Base-by-base conservation (phyloP, 345 rosid species). In the Moricandia moricandioides region DNA sequence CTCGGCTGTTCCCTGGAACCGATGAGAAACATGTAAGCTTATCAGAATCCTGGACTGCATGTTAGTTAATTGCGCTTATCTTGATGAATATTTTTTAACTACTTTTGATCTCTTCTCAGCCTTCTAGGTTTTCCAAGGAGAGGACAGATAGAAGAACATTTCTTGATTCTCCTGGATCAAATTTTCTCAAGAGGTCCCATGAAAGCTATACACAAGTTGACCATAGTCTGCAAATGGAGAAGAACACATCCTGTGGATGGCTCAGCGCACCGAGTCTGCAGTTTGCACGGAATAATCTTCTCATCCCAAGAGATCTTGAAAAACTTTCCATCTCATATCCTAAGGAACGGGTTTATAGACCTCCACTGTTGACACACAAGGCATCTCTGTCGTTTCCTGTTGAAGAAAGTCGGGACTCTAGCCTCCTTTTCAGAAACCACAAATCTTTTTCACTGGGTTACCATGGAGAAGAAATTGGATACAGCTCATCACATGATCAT, bases 11-110 rank as follows among this genome's bases (percentile, higher is more conserved):
- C 65, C 87, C 88, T 31, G 70, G 59, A 17, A 78, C 65, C 51
- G 73, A 73, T 18, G 82, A 82, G 72, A 83, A 78, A 11, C 79
- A 81, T 43, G 94, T 90, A 88, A 67, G 92, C 67, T 72, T 68
- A 67, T 68, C n/a, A 39, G 18, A 51, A 43, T 67, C 55, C 51
- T 49, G 31, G 54, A 31, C 47, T 62, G 65, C 27, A 11, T 30
- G 43, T 61, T 45, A n/a, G 2, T 69, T 52, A 3, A 5, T 43
- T 39, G 4, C 14, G 31, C 59, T 78, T 24, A 65, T 60, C 74
- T 54, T 71, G 68, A 54, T 76, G 68, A 54, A 65, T n/a, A n/a
- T 24, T 55, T 64, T 71, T 27, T 79, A 21, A 21, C 72, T 18
- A 67, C 31, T 27, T 14, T 37, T 69, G 51, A 30, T 70, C 52